phyloP scores from a whole-genome alignment of 257 asterid genomes.

The Ajuga chamaepitys region DNA sequence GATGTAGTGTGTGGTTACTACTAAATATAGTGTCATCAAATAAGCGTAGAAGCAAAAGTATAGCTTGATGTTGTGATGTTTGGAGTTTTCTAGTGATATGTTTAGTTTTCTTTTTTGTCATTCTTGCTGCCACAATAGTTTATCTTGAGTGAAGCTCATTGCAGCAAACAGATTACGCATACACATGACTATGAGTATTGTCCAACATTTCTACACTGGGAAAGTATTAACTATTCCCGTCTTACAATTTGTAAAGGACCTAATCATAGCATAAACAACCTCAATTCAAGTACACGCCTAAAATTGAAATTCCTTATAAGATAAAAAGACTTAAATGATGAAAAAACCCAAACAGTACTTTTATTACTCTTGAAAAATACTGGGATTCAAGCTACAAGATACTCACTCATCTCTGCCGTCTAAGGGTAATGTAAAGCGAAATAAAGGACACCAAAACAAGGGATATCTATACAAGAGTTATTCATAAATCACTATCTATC shows the following conservation, averaged over 20 bases:
- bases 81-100: not conserved
- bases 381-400: not conserved
- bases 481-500: constrained; percentile 13
- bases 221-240: not conserved
- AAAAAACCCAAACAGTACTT: not conserved
- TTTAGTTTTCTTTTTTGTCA: not conserved
- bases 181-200: not conserved
- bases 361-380: no score
- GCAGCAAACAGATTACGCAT: constrained; percentile 3
- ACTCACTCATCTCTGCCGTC: not conserved
- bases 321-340: not conserved
- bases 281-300: not conserved
- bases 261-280: not conserved
- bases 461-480: constrained; percentile 16
- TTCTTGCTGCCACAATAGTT: constrained; percentile 15
- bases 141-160: not conserved
- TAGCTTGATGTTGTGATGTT: constrained; percentile 10
- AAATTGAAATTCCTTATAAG: not conserved
- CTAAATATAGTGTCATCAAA: constrained; percentile 9
- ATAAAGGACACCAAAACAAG: not conserved
- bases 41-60: constrained; percentile 9
- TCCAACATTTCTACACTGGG: not conserved
- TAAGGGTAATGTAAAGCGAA: not conserved
- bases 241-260: not conserved
- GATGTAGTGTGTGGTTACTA: not conserved